Evolutionary conservation across 2,329 filamentous ascomycete species (phyloP).

Genomic region (Emmonsiellopsis sp.): DNA sequence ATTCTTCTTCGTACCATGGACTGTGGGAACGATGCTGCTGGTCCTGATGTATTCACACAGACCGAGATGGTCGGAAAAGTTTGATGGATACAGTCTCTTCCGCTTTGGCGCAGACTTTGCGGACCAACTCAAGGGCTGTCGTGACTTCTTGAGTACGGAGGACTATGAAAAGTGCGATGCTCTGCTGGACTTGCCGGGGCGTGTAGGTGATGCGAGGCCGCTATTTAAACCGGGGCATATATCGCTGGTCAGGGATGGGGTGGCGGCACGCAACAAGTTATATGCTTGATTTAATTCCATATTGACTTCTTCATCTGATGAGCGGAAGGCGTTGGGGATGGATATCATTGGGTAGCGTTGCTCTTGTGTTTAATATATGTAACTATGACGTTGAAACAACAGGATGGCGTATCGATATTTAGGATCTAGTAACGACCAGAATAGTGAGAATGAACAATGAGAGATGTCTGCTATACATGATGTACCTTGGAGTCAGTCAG

Average conservation of each 20-base stretch:
- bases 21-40: not conserved
- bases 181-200: not conserved
- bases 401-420: too few species aligned
- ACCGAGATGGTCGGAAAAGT: not conserved
- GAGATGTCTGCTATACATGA: too few species aligned
- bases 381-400: too few species aligned
- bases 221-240: not conserved
- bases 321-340: too few species aligned
- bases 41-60: not conserved
- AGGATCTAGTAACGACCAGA: too few species aligned
- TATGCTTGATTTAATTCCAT: not conserved
- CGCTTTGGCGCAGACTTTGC: not conserved
- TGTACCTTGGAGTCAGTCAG: too few species aligned
- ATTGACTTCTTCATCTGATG: too few species aligned
- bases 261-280: not conserved
- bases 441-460: too few species aligned
- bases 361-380: too few species aligned
- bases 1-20: not conserved
- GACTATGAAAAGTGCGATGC: not conserved
- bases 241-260: conserved; percentile 1
- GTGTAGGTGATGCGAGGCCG: not conserved
- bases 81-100: conserved; percentile 2
- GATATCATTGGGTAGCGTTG: too few species aligned
- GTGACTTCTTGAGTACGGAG: not conserved
- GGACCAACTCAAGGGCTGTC: not conserved